Evolutionary conservation across 2,329 filamentous ascomycete genomes (phyloP), one percentile per base, ranked within the genome.

Genomic region (Sporothrix brasiliensis): DNA sequence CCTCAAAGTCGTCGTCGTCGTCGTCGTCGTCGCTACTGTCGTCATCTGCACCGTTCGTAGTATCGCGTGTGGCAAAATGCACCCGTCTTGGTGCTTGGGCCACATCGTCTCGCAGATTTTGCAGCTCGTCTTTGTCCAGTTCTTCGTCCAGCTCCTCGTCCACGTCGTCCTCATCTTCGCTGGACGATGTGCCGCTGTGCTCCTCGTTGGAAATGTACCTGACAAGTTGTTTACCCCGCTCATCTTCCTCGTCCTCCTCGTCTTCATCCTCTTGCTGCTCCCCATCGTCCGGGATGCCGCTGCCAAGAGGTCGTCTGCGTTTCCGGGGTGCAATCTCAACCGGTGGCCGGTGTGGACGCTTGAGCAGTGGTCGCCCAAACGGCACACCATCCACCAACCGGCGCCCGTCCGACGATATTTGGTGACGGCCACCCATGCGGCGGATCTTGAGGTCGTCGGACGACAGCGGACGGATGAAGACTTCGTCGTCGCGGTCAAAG

Each of bases 311-410:
- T 19, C 44, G 54, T 19, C 41, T 85, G 75, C 87, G 86, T 78
- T 95, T 96, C 73, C 89, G 85, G 0, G 93, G 89, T 0, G 92
- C 91, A 19, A 96, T 92, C 14, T 84, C 81, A 52, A 96, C 82
- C 0, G 85, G 78, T 0, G 93, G 93, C 61, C 93, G 86, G 70
- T 84, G 83, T 0, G 86, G 83, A 1, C 81, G 76, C 75, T 86
- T 87, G 10, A 94, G 81, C 76, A 88, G 88, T 0, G 91, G 89
- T 72, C 90, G 87, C 2, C 94, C 94, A 78, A 94, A 97, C 0
- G 93, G 87, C 24, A 97, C 83, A 3, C 94, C 94, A 77, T 98
- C 94, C 13, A 95, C 85, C 6, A 97, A 84, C 77, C 94, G 93
- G 74, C 85, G 90, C 4, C 94, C 94, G 78, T 92, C 91, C 1